Evolutionary conservation across 1,284 basidiomycete genomes (phyloP).

Genomic region (Tilletia horrida): DNA sequence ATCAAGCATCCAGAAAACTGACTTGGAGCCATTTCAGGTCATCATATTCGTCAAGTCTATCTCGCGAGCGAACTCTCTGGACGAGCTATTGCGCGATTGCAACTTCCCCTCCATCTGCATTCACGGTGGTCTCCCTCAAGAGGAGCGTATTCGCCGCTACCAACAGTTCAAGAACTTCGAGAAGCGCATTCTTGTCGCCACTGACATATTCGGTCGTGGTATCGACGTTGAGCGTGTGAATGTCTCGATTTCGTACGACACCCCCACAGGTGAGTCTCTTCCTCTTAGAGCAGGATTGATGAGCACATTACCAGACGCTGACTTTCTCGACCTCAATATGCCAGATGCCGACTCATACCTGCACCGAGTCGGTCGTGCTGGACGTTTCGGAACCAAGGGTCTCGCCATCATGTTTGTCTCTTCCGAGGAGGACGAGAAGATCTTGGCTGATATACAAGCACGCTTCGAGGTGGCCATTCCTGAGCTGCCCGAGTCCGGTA

Average conservation of each 20-base stretch:
- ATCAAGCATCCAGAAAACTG: not conserved
- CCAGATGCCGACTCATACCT: constrained; percentile 95
- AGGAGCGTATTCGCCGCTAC: constrained; percentile 96
- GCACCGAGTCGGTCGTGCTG: constrained; percentile 97
- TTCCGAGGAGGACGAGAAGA: constrained; percentile 84
- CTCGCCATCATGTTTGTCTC: constrained; percentile 97
- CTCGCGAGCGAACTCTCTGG: constrained; percentile 89
- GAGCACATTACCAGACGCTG: not conserved
- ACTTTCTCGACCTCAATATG: not conserved
- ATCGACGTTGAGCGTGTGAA: constrained; percentile 55
- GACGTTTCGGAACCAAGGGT: constrained; percentile 98
- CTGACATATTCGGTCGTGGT: constrained; percentile 55
- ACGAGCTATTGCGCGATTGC: constrained; percentile 92
- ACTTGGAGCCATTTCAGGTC: constrained; percentile 65
- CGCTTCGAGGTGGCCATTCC: constrained; percentile 90
- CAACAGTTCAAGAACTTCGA: constrained; percentile 99
- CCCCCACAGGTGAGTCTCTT: constrained; percentile 60
- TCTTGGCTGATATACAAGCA: constrained; percentile 84
- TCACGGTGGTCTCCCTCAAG: constrained; percentile 88
- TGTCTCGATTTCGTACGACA: constrained; percentile 63
- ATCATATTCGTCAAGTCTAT: constrained; percentile 99
- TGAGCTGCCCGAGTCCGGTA: constrained; percentile 77
- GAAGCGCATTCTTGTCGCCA: constrained; percentile 69
- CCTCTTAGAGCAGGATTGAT: not conserved
- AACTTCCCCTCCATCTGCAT: constrained; percentile 98